phyloP scores from a whole-genome alignment of 345 rosid genomes.

The Aquilaria malaccensis region DNA sequence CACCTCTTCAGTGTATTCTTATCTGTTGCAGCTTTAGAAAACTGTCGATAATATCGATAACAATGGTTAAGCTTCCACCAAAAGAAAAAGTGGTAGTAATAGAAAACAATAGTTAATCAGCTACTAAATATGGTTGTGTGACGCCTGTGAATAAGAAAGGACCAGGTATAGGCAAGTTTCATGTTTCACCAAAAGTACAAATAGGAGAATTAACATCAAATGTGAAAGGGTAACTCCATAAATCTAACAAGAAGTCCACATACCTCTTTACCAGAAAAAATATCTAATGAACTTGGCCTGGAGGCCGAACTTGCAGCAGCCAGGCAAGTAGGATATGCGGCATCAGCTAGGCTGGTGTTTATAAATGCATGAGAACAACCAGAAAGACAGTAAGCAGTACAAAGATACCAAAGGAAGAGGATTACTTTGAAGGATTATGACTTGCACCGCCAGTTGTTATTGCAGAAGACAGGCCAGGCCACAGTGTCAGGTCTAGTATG shows the following conservation, averaged over 20 bases:
- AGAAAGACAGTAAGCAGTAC: constrained; percentile 6
- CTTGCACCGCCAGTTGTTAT: constrained; percentile 19
- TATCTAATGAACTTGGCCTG: constrained; percentile 21
- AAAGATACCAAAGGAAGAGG: constrained; percentile 5
- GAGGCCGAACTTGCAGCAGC: constrained; percentile 30
- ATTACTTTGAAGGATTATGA: constrained; percentile 37
- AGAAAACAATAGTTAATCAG: constrained; percentile 2
- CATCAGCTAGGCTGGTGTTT: constrained; percentile 34
- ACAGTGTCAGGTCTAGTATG: constrained; percentile 37
- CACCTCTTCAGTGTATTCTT: constrained; percentile 46
- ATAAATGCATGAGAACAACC: constrained; percentile 4
- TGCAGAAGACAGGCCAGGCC: constrained; percentile 51
- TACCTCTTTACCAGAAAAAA: constrained; percentile 33
- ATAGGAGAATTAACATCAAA: background rate
- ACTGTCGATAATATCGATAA: constrained; percentile 22
- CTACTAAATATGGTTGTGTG: background rate
- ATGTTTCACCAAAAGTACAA: too few relatives aligned
- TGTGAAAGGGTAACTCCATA: too few relatives aligned
- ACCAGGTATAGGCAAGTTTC: background rate
- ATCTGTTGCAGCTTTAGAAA: constrained; percentile 15
- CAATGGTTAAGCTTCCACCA: background rate
- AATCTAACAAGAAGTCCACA: background rate
- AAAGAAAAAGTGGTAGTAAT: constrained; percentile 20
- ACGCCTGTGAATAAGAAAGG: background rate
- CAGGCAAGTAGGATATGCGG: constrained; percentile 52